These are phyloP conservation scores for Pythium angustatum DNA, from an alignment of 352 stramenopile species.

Conservation along the genomic window DNA sequence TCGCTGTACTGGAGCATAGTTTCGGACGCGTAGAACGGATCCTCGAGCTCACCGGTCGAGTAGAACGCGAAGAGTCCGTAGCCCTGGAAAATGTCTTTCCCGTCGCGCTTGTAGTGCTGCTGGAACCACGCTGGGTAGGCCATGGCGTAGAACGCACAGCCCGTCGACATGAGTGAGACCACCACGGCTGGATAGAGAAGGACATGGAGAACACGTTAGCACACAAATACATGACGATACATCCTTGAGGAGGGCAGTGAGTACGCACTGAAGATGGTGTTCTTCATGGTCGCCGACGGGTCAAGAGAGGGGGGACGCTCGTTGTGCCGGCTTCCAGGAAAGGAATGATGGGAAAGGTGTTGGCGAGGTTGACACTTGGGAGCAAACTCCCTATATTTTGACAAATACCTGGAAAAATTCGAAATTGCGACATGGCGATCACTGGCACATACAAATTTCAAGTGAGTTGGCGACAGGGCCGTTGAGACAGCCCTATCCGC, in stretches of 20 bases:
- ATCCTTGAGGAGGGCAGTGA: background rate
- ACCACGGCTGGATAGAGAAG: constrained; percentile 54
- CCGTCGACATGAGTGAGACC: constrained; percentile 72
- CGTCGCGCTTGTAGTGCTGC: constrained; percentile 77
- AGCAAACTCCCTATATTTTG: constrained; percentile 18
- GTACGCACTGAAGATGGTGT: constrained; percentile 71
- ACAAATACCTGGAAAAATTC: constrained; percentile 10
- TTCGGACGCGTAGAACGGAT: constrained; percentile 77
- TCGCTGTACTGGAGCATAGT: constrained; percentile 78
- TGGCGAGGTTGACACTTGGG: background rate
- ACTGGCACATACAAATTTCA: constrained; percentile 17
- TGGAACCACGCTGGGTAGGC: constrained; percentile 86
- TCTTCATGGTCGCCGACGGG: constrained; percentile 47
- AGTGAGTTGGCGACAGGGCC: constrained; percentile 5
- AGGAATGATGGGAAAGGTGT: constrained; percentile 24
- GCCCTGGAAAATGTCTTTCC: constrained; percentile 73
- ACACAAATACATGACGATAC: background rate
- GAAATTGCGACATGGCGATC: constrained; percentile 29
- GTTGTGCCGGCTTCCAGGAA: constrained; percentile 24
- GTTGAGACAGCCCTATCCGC: constrained; percentile 24
- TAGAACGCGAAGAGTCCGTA: constrained; percentile 85
- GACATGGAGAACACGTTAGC: constrained; percentile 18
- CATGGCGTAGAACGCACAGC: constrained; percentile 78
- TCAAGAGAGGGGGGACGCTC: constrained; percentile 1
- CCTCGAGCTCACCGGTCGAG: constrained; percentile 68